Conservation (phyloP, 495 filamentous ascomycete genomes). For the Sabuloglossum arenarium region DNA sequence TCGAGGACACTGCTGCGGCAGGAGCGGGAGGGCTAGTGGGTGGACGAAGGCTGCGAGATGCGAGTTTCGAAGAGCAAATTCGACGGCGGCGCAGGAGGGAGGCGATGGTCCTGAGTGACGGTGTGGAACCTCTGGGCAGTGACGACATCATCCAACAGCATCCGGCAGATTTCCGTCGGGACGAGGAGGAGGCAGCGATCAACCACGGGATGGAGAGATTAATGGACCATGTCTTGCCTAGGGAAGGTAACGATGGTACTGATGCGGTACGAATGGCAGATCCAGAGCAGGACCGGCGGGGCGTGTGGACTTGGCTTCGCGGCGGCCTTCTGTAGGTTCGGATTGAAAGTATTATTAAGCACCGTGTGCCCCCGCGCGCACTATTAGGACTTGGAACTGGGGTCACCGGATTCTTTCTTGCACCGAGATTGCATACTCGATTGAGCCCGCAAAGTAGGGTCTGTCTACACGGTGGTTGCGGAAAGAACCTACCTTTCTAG, state of each 20-base stretch:
- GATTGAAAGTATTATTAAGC: background rate
- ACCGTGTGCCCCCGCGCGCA: no score
- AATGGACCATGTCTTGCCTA: background rate
- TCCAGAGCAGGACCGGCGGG: background rate
- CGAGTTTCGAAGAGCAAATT: conserved; percentile 27
- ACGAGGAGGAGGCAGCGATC: background rate
- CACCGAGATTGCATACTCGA: no score
- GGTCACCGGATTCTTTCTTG: no score
- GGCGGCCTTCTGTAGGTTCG: background rate
- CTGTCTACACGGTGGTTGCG: no score
- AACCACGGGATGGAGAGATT: background rate
- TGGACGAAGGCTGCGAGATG: conserved; percentile 17
- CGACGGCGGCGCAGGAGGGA: conserved; percentile 28
- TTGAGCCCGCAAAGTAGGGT: no score
- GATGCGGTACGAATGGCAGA: background rate
- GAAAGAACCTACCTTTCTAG: no score
- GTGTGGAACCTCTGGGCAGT: conserved; percentile 24
- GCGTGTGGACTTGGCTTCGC: background rate
- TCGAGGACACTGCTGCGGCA: background rate
- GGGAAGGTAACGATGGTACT: no score
- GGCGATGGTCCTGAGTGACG: conserved; percentile 33
- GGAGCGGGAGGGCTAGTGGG: background rate
- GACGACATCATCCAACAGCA: conserved; percentile 28
- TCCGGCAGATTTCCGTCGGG: background rate
- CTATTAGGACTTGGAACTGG: no score